Conservation (phyloP, 371 early-diverging fungal species). For the Apophysomyces variabilis region DNA sequence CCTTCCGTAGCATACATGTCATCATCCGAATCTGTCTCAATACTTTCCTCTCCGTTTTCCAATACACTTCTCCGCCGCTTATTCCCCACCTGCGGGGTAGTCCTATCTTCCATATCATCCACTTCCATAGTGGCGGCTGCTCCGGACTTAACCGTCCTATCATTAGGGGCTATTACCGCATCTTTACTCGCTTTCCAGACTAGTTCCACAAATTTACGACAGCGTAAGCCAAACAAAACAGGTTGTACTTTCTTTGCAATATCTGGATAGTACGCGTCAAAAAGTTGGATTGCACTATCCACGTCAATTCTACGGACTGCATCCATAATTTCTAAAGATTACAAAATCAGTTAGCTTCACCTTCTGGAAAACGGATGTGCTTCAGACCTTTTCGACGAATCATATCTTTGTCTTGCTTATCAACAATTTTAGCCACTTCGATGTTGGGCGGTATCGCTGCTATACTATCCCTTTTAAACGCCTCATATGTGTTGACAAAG, state of each 20-base stretch:
- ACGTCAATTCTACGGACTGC: constrained; percentile 69
- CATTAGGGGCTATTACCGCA: neutral
- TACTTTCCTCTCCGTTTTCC: neutral
- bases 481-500: constrained; percentile 60
- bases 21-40: neutral
- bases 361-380: neutral
- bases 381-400: neutral
- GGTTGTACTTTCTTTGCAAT: constrained; percentile 59
- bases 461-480: constrained; percentile 50
- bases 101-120: constrained; percentile 23
- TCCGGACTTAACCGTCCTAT: neutral
- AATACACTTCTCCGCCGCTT: constrained; percentile 40
- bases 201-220: constrained; percentile 84
- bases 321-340: constrained; percentile 58
- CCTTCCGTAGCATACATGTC: constrained; percentile 9
- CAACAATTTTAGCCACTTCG: neutral
- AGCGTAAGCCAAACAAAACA: constrained; percentile 73
- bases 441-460: neutral
- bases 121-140: constrained; percentile 19
- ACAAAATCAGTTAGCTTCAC: neutral
- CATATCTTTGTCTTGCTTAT: constrained; percentile 6
- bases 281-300: constrained; percentile 62
- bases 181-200: constrained; percentile 35
- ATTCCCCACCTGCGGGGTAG: constrained; percentile 22
- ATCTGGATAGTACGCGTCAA: constrained; percentile 61